Base-by-base conservation (phyloP, 306 rosid species). In the Carpinus viminea region DNA sequence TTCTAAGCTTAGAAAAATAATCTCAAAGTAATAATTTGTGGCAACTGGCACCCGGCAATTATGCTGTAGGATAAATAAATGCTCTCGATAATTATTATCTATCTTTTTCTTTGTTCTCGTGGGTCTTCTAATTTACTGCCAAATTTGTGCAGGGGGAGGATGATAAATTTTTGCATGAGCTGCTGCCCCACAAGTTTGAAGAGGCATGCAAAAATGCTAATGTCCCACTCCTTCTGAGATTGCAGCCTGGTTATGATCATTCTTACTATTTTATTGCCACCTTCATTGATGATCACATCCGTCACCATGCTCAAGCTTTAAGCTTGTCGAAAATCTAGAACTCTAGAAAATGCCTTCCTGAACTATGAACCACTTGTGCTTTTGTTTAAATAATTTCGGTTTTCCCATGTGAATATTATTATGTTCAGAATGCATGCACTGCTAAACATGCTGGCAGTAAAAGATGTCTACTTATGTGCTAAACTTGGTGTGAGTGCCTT, bases 201-300 rank as follows among this genome's bases (percentile, higher is more conserved):
- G 90, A 92, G 86, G 98, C 97, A 13, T 91, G 98, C 92, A 86
- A 47, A 81, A 87, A 74, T 53, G 90, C 78, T 18, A 85, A 90
- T 48, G 93, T 83, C 81, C 96, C 97, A 4, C 88, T 95, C 50
- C 82, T 79, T 55, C 56, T 95, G 74, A 83, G 98, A 60, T 69
- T 85, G 74, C 98, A 95, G 66, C 91, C 95, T 12, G 95, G 97
- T 45, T 95, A 95, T 75, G 93, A 92, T 80, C 98, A 95, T 87
- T 87, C 93, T 12, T 94, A 88, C 86, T 86, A 53, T 83, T 95
- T 95, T 60, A 81, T 92, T 69, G 82, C 98, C 80, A 86, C 98
- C 80, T 92, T 94, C 91, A 87, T 94, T 20, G 97, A 92, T 13
- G 98, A 94, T 86, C 98, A 92, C 89, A 91, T 95, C 80, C 82